Conservation (phyloP, 2,329 filamentous ascomycete species). For the Talaromyces rugulosus region DNA sequence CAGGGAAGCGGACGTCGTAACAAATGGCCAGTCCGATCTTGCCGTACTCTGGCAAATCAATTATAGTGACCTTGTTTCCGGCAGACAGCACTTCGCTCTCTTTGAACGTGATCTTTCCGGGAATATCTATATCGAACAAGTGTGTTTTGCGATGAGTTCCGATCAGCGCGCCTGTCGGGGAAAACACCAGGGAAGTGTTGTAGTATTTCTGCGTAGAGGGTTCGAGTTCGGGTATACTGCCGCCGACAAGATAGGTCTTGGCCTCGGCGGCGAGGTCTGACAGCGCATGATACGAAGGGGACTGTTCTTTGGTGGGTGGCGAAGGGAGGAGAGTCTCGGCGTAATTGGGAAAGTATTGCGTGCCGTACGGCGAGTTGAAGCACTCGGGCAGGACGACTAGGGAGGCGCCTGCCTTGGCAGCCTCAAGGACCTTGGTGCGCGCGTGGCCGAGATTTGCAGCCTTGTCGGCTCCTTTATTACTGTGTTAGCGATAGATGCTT, state of each 20-base stretch:
- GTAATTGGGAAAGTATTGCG: conserved; percentile 83
- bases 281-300: conserved; percentile 82
- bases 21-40: conserved; percentile 87
- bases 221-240: conserved; percentile 83
- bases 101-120: conserved; percentile 84
- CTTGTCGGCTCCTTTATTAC: conserved; percentile 66
- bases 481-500: not conserved
- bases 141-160: conserved; percentile 90
- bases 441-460: conserved; percentile 76
- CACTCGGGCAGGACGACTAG: conserved; percentile 94
- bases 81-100: conserved; percentile 86
- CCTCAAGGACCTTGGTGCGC: conserved; percentile 75
- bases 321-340: conserved; percentile 81
- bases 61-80: conserved; percentile 77
- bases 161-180: conserved; percentile 71
- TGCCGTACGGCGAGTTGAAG: conserved; percentile 98
- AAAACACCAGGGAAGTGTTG: conserved; percentile 86
- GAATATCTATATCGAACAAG: conserved; percentile 96
- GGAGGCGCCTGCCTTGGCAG: conserved; percentile 69
- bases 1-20: conserved; percentile 96
- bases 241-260: conserved; percentile 77
- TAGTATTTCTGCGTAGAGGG: conserved; percentile 67
- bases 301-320: conserved; percentile 64
- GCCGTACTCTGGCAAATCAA: conserved; percentile 85
- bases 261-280: conserved; percentile 74